Base-by-base conservation (phyloP, 768 basidiomycete genomes). In the Lentinula aciculospora region DNA sequence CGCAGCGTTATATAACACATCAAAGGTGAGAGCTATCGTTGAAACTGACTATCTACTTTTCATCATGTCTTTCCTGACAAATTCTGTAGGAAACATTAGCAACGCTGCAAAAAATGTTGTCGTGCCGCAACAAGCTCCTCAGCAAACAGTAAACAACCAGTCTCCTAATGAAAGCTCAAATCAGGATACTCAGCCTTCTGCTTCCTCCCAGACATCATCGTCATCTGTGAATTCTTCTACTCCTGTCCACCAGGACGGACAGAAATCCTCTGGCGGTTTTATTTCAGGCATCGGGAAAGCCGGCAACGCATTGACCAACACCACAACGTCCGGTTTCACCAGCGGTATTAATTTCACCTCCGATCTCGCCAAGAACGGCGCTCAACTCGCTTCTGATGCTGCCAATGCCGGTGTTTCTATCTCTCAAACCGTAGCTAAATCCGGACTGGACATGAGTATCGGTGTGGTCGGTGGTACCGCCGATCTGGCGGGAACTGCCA, bases 381-480 rank as follows among this genome's bases (percentile, higher is more conserved):
- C 58, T 12, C 45, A 36, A 32, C 51, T 63, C 23, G 31, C 60
- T n/a, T 50, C 53, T 29, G 59, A 62, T 49, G 50, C 58, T 1
- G 51, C 63, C 13, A 58, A 50, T 23, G 39, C 58, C 23, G 64
- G 65, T 8, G 42, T 61, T 42, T 53, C 56, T 21, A 60, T 65
- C 56, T 63, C 63, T 19, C 58, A 56, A 27, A 59, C 42, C 3
- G 60, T 66, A 21, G 62, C 62, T n/a, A 54, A 58, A 44, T 50
- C 64, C 4, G 64, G 64, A 4, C 48, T 57, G 42, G 62, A 62
- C 44, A 59, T 62, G 60, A 72, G 67, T 62, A 61, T 68, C 15
- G 69, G 68, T 60, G 73, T 74, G 32, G 71, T 71, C 58, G 65
- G 70, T 53, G 66, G 72, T 64, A 57, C 62, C 9, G 63, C 44